A percentile compares a stretch with the other conserved stretches of the same genome.
Evolutionary conservation across 1,139 yeast species (phyloP).

Genomic region (Saccharomyces hybrid): DNA sequence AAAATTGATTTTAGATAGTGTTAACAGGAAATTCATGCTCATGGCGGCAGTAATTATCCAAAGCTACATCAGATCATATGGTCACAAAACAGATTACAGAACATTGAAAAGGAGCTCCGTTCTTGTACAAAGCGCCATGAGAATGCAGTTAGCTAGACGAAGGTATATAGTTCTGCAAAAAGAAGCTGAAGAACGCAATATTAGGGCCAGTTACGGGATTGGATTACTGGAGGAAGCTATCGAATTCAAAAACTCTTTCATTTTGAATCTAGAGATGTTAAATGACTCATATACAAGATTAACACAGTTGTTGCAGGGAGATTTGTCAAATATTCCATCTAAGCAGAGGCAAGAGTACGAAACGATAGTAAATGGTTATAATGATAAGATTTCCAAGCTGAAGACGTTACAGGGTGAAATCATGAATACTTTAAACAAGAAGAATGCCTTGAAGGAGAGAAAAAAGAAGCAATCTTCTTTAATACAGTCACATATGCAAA

Average conservation of each 20-base stretch:
- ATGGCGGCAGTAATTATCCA: conserved; percentile 65
- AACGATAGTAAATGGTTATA: neutral
- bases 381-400: neutral
- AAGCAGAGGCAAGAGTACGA: neutral
- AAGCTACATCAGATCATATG: conserved; percentile 29
- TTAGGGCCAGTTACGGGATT: conserved; percentile 13
- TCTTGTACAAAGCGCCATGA: conserved; percentile 63
- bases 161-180: conserved; percentile 55
- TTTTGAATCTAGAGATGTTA: neutral
- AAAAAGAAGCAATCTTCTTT: neutral
- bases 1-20: conserved; percentile 45
- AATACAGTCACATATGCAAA: neutral
- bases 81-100: conserved; percentile 15
- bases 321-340: neutral
- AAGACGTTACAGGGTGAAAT: neutral
- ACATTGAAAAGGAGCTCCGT: conserved; percentile 43
- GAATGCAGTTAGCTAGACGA: conserved; percentile 64
- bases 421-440: neutral
- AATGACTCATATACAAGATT: neutral
- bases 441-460: neutral
- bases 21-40: conserved; percentile 43
- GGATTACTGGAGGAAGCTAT: neutral
- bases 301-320: neutral
- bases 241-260: neutral
- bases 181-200: conserved; percentile 42